Evolutionary conservation across 2,329 filamentous ascomycete genomes (phyloP).

Genomic region (Lasiodiplodia citricola): DNA sequence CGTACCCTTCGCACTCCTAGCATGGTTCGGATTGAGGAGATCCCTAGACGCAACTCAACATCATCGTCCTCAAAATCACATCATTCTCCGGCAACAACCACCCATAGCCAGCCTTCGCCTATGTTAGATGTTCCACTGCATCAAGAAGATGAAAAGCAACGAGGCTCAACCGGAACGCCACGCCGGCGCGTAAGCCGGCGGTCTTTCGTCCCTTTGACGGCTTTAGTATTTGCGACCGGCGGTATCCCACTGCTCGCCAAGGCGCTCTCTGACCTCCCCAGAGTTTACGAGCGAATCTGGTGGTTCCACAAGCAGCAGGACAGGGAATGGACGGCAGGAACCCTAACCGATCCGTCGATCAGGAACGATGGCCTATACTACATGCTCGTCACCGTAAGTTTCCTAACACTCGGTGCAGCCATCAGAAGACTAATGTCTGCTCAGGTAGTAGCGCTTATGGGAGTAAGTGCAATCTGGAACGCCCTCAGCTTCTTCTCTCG

Average conservation of each 20-base stretch:
- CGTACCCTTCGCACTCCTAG: too few species aligned
- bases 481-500: background rate
- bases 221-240: background rate
- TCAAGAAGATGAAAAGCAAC: background rate
- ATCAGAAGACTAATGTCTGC: background rate
- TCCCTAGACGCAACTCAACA: too few species aligned
- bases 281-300: background rate
- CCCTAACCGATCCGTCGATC: background rate
- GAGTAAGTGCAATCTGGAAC: background rate
- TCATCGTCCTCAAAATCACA: too few species aligned
- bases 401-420: background rate
- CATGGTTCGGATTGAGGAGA: too few species aligned
- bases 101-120: too few species aligned
- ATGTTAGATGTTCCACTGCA: too few species aligned
- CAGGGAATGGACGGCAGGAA: background rate
- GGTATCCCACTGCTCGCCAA: background rate
- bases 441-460: background rate
- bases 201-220: background rate
- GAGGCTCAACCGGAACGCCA: background rate
- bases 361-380: background rate
- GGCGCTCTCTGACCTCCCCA: background rate
- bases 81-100: too few species aligned
- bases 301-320: background rate
- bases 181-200: background rate
- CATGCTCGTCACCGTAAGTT: background rate